Conservation (phyloP, 2,329 filamentous ascomycete genomes). For the Metarhizium brunneum region DNA sequence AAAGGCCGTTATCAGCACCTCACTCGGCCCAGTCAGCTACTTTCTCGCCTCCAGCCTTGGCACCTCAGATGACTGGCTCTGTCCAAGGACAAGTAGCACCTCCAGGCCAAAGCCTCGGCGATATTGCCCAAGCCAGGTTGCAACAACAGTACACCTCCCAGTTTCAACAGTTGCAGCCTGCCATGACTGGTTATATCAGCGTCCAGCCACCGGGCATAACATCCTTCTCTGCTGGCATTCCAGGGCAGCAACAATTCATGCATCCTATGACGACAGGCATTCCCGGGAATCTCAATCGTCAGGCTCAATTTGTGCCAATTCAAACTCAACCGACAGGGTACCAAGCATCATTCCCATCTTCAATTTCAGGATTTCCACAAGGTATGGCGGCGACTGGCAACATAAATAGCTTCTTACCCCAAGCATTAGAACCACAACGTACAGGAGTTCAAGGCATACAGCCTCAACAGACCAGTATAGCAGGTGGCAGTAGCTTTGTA, state of each 20-base stretch:
- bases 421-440: conserved; percentile 49
- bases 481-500: conserved; percentile 41
- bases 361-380: conserved; percentile 33
- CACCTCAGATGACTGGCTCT: conserved; percentile 75
- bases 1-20: conserved; percentile 78
- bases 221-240: conserved; percentile 25
- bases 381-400: conserved; percentile 31
- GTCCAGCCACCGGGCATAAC: conserved; percentile 28
- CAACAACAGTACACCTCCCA: conserved; percentile 50
- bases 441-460: conserved; percentile 42
- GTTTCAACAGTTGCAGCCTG: conserved; percentile 33
- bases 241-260: conserved; percentile 25
- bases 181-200: conserved; percentile 25
- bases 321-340: conserved; percentile 60
- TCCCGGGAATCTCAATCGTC: conserved; percentile 24
- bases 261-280: conserved; percentile 42
- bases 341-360: conserved; percentile 26
- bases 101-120: conserved; percentile 67
- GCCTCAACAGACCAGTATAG: conserved; percentile 40
- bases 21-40: conserved; percentile 66
- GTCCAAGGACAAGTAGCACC: conserved; percentile 55
- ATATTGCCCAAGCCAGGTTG: conserved; percentile 57
- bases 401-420: conserved; percentile 50
- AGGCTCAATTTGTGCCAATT: conserved; percentile 35
- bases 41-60: conserved; percentile 66